These are phyloP conservation scores for Termitomyces bulborhizus DNA, from an alignment of 768 basidiomycete species.

Conservation along the genomic window DNA sequence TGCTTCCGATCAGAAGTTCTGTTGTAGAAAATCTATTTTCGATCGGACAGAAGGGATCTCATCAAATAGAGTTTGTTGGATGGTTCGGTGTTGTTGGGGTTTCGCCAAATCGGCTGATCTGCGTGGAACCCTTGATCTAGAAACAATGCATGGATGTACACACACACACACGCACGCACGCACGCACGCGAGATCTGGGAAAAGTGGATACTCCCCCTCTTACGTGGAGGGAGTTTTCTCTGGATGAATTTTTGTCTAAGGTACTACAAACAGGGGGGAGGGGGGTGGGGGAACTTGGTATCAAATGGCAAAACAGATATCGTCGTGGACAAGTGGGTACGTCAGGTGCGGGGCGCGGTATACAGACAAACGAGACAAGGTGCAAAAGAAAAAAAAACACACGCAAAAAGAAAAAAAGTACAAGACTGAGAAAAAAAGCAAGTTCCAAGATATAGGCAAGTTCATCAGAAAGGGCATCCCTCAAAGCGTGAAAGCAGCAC, in stretches of 20 bases:
- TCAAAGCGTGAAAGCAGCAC: slow-evolving; percentile 11
- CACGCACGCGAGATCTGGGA: neutral
- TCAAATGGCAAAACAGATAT: slow-evolving; percentile 5
- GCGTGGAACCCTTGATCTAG: slow-evolving; percentile 9
- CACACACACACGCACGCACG: no score
- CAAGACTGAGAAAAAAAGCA: slow-evolving; percentile 1
- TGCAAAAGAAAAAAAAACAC: no score
- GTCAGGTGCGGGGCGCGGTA: neutral
- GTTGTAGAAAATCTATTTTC: slow-evolving; percentile 26
- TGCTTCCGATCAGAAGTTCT: slow-evolving; percentile 40
- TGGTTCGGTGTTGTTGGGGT: neutral
- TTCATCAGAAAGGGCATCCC: slow-evolving; percentile 1
- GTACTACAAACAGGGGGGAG: slow-evolving; percentile 7
- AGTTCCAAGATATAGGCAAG: slow-evolving; percentile 3
- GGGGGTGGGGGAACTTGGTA: slow-evolving; percentile 3
- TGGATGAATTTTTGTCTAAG: slow-evolving; percentile 6
- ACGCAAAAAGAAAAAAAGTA: neutral
- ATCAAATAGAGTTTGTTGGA: slow-evolving; percentile 12
- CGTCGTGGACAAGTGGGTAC: no score
- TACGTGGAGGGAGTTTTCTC: neutral
- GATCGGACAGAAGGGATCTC: slow-evolving; percentile 16
- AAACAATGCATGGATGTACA: neutral
- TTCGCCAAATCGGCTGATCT: slow-evolving; percentile 13
- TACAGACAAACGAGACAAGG: slow-evolving; percentile 2
- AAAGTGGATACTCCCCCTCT: slow-evolving; percentile 3